These are phyloP conservation scores for Aspergillus cejpii DNA, from an alignment of 2,329 filamentous ascomycete genomes.

Conservation along the genomic window DNA sequence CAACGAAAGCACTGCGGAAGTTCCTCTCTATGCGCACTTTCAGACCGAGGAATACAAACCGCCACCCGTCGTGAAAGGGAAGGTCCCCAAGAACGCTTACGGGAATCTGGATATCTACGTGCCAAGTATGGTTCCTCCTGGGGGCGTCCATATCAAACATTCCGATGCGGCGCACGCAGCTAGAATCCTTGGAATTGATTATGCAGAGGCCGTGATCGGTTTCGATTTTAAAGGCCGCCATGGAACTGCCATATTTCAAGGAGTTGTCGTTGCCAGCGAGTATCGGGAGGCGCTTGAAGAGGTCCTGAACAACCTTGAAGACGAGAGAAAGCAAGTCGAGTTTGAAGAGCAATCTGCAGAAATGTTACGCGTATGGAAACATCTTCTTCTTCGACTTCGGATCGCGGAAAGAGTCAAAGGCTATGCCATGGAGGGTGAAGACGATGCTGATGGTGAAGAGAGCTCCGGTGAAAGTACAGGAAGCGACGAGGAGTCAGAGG, in stretches of 20 bases:
- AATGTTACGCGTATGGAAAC: slow-evolving; percentile 53
- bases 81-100: slow-evolving; percentile 57
- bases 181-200: slow-evolving; percentile 70
- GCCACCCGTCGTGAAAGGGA: slow-evolving; percentile 66
- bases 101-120: slow-evolving; percentile 60
- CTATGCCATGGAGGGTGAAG: slow-evolving; percentile 39
- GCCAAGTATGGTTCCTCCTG: slow-evolving; percentile 56
- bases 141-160: slow-evolving; percentile 52
- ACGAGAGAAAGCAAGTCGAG: slow-evolving; percentile 59
- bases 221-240: slow-evolving; percentile 82
- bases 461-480: slow-evolving; percentile 31
- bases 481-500: slow-evolving; percentile 19
- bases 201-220: slow-evolving; percentile 80
- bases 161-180: slow-evolving; percentile 63
- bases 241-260: slow-evolving; percentile 75
- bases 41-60: slow-evolving; percentile 67
- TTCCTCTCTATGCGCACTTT: slow-evolving; percentile 50
- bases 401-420: slow-evolving; percentile 67
- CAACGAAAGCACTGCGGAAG: slow-evolving; percentile 50
- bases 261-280: slow-evolving; percentile 68
- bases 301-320: slow-evolving; percentile 60
- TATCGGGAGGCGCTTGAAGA: slow-evolving; percentile 64
- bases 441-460: slow-evolving; percentile 31
- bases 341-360: slow-evolving; percentile 48
- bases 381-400: slow-evolving; percentile 55